Conservation (phyloP, 805 yeast species). For the Nakazawaea holstii region DNA sequence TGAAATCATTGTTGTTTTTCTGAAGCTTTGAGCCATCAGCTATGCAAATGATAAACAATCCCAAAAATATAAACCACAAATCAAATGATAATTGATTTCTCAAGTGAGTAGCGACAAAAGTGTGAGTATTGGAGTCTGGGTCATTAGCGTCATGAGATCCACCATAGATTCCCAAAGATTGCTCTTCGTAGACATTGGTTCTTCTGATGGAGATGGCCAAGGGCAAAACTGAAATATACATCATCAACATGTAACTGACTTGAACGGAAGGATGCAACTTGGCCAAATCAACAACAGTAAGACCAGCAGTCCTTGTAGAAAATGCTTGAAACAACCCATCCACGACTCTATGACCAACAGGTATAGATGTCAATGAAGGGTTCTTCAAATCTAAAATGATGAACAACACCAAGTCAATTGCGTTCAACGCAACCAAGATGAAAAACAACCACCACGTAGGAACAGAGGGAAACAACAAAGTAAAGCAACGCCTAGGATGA, state of each 20-base stretch:
- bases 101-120: slow-evolving; percentile 82
- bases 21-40: slow-evolving; percentile 68
- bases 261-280: slow-evolving; percentile 84
- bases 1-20: slow-evolving; percentile 41
- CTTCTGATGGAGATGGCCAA: slow-evolving; percentile 93
- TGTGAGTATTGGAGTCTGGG: slow-evolving; percentile 37
- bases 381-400: slow-evolving; percentile 68
- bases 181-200: slow-evolving; percentile 97
- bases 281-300: slow-evolving; percentile 65
- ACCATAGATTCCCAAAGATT: slow-evolving; percentile 83
- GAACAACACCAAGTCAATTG: slow-evolving; percentile 74
- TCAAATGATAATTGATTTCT: slow-evolving; percentile 91
- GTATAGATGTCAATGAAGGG: slow-evolving; percentile 42
- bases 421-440: slow-evolving; percentile 68
- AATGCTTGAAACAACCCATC: slow-evolving; percentile 89
- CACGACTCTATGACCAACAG: slow-evolving; percentile 64
- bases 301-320: slow-evolving; percentile 92
- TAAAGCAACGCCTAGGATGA: slow-evolving; percentile 96
- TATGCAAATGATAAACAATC: slow-evolving; percentile 79
- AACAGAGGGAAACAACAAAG: slow-evolving; percentile 82
- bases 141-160: slow-evolving; percentile 29
- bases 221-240: slow-evolving; percentile 96
- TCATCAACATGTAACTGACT: slow-evolving; percentile 91
- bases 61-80: slow-evolving; percentile 88
- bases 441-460: slow-evolving; percentile 94